Conservation (phyloP, 73 alveolate species). For the Paramecium primaurelia region DNA sequence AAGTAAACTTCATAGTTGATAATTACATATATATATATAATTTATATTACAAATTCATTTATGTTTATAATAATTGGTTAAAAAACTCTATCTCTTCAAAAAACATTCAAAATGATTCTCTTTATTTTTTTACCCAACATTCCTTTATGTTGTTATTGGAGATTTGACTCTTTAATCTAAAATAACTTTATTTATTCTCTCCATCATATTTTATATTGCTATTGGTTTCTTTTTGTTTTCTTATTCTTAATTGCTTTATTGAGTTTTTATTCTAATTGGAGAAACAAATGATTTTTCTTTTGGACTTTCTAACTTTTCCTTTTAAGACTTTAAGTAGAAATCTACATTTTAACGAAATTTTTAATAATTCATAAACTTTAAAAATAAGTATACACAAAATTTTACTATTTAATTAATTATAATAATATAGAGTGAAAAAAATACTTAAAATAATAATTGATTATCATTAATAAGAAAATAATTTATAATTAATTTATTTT, state of each 20-base stretch:
- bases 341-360: slow-evolving; percentile 27
- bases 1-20: not conserved
- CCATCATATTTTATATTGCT: not conserved
- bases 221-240: not conserved
- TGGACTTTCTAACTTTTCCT: not conserved
- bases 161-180: not conserved
- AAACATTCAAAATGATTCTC: not conserved
- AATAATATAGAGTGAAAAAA: not conserved
- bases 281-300: not conserved
- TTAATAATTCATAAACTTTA: slow-evolving; percentile 4
- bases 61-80: not conserved
- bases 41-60: not conserved
- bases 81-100: not conserved
- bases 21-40: not conserved
- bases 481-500: not conserved
- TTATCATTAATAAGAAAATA: not conserved
- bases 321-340: not conserved
- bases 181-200: not conserved
- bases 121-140: not conserved
- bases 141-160: not conserved
- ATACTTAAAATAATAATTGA: too few relatives aligned
- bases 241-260: not conserved
- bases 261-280: not conserved
- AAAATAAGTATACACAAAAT: not conserved
- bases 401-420: not conserved